Evolutionary conservation across 2,329 filamentous ascomycete species (phyloP), one percentile per base, ranked within the genome.

Genomic region (Sarocladiaceae sp.): DNA sequence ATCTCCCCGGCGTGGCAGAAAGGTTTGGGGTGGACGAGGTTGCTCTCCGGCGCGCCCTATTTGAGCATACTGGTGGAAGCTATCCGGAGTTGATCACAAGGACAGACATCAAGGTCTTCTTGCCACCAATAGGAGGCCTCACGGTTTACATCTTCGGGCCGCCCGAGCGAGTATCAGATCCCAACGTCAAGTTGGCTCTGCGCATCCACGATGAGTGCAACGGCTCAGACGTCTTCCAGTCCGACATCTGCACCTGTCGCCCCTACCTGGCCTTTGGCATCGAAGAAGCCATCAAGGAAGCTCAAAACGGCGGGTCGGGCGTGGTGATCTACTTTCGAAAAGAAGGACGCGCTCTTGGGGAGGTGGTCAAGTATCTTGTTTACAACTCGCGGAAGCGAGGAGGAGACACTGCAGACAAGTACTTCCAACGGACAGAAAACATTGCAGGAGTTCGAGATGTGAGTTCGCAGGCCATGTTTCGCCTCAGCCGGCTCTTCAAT

Each of bases 251-350:
- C 74, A 96, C 91, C 8, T 96, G 90, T 70, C 79, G 87, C 53
- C 91, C 91, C 17, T 96, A 96, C 66, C 81, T 96, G 53, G 92
- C 92, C 63, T 96, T 91, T 67, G 91, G 91, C 53, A 91, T 96
- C 55, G 89, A 93, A 62, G 91, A 96, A 69, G 91, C 91, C 17
- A 90, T 96, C 60, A 93, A 91, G 64, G 88, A 96, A 71, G 91
- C 91, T n/a, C 91, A 96, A 66, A 88, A 86, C 51, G 90, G 90
- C 51, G 90, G 90, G 47, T 90, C 84, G 59, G 90, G 90, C 52
- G 88, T 95, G n/a, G 90, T 96, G 52, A 95, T 96, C 66, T 96
- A 96, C 70, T 96, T 96, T 80, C 84, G 91, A 57, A 96, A 96
- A 68, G 91, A 96, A 73, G 91, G 91, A 18, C 82, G 90, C 58